phyloP scores from a whole-genome alignment of 2,329 filamentous ascomycete genomes.

The Paracorniculantispora psalliotae region DNA sequence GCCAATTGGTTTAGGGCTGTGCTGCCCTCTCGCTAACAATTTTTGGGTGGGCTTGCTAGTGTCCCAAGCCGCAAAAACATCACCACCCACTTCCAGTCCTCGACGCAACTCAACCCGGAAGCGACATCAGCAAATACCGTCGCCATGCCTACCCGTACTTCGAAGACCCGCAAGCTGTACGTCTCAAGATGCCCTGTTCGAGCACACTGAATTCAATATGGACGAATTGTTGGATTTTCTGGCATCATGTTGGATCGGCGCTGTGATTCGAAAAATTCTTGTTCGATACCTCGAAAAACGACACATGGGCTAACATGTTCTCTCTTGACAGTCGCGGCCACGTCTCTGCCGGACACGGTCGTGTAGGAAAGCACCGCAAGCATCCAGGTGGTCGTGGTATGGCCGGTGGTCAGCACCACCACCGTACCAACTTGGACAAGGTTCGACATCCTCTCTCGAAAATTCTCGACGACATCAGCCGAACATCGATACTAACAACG shows the following conservation, averaged over 20 bases:
- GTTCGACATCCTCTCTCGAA: constrained; percentile 50
- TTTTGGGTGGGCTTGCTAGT: constrained; percentile 26
- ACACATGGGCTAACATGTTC: constrained; percentile 25
- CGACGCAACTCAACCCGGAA: constrained; percentile 34
- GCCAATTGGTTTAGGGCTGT: constrained; percentile 33
- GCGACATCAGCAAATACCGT: constrained; percentile 41
- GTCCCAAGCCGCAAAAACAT: constrained; percentile 33
- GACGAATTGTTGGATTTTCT: constrained; percentile 4
- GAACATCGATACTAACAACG: constrained; percentile 24
- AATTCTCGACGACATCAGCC: constrained; percentile 3
- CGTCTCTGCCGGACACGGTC: constrained; percentile 97
- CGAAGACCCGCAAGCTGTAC: constrained; percentile 75
- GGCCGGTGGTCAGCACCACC: constrained; percentile 98
- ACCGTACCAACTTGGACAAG: constrained; percentile 61
- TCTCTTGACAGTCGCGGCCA: constrained; percentile 72
- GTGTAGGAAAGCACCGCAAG: constrained; percentile 99
- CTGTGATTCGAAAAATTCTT: not conserved
- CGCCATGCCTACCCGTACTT: constrained; percentile 69
- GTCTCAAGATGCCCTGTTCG: constrained; percentile 24
- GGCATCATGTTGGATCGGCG: constrained; percentile 11
- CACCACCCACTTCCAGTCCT: constrained; percentile 29
- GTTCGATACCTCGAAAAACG: constrained; percentile 11
- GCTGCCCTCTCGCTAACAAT: constrained; percentile 38
- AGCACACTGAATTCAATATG: constrained; percentile 3
- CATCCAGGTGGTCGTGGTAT: constrained; percentile 75